Evolutionary conservation across 2,329 filamentous ascomycete genomes (phyloP), one percentile per base, ranked within the genome.

Genomic region (Alternaria gansuensis): DNA sequence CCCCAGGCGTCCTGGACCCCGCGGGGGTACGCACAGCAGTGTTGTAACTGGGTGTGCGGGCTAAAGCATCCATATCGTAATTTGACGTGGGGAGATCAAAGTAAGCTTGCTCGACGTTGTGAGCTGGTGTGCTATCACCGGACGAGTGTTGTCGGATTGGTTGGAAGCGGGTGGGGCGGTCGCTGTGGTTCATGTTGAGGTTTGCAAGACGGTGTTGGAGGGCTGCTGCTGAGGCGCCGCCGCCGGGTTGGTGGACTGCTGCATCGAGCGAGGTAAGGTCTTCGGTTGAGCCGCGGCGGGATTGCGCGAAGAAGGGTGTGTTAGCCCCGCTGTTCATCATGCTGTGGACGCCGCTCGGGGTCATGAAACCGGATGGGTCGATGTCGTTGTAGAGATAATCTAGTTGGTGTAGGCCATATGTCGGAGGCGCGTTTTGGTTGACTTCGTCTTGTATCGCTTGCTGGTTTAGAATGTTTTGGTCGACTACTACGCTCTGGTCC

Each of bases 371-470:
- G 52, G 84, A 87, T 8, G 87, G 84, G 68, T 97, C 92, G 57
- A 97, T 85, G 62, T 94, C 92, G 66, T 92, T 92, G 78, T 96
- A 99, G 1, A 98, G 83, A 74, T 92, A 89, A 75, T 99, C 95
- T 26, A 98, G 86, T 43, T 91, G 85, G 76, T 98, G 95, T 70
- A 94, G 87, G 59, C 92, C 93, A 70, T 99, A 99, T 37, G 93
- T 87, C 0, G 95, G 95, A n/a, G 95, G 95, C 10, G 94, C 93
- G 58, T 90, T 86, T 28, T 85, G 76, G 26, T 86, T 84, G 21
- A 86, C 83, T 56, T 86, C 81, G 39, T 87, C 84, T 39, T 83
- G 81, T 43, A 84, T 81, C 9, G 80, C 75, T 55, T 71, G 80
- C 24, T 71, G 66, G 8, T 62, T 66, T 29, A 77, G 76, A 21